Evolutionary conservation across 257 asterid genomes (phyloP).

Genomic region (Nyctanthes arbortristis): DNA sequence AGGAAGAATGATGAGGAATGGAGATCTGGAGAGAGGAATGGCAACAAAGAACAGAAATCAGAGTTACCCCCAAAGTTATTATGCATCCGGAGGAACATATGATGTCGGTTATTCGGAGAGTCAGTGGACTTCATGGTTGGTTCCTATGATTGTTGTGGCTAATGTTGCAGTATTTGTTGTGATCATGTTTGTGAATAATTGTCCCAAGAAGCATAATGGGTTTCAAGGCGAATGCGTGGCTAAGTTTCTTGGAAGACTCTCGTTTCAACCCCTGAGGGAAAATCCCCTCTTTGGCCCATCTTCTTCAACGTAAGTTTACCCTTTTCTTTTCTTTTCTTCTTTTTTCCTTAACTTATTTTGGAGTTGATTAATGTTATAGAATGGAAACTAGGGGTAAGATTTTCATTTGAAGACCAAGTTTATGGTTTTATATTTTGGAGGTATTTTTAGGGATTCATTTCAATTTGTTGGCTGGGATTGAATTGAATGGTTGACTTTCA

Average conservation of each 20-base stretch:
- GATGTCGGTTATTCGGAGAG: conserved; percentile 61
- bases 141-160: conserved; percentile 84
- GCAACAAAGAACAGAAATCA: conserved; percentile 44
- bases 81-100: conserved; percentile 39
- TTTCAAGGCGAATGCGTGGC: conserved; percentile 60
- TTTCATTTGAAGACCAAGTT: not conserved
- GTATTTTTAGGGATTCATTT: not conserved
- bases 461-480: not conserved
- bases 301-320: conserved; percentile 59
- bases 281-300: conserved; percentile 98
- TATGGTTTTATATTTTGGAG: not conserved
- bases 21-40: conserved; percentile 73
- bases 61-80: conserved; percentile 27
- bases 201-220: conserved; percentile 55
- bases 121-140: conserved; percentile 95
- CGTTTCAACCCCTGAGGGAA: conserved; percentile 89
- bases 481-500: conserved; percentile 21
- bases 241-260: conserved; percentile 79
- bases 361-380: not conserved
- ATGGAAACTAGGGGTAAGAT: not conserved
- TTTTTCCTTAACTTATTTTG: not conserved
- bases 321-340: not conserved
- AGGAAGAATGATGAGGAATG: conserved; percentile 45
- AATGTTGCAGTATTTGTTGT: conserved; percentile 79
- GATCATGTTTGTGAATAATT: conserved; percentile 81